Evolutionary conservation across 2,329 filamentous ascomycete genomes (phyloP), one percentile per base, ranked within the genome.

Genomic region (Colletotrichum neosansevieriae): DNA sequence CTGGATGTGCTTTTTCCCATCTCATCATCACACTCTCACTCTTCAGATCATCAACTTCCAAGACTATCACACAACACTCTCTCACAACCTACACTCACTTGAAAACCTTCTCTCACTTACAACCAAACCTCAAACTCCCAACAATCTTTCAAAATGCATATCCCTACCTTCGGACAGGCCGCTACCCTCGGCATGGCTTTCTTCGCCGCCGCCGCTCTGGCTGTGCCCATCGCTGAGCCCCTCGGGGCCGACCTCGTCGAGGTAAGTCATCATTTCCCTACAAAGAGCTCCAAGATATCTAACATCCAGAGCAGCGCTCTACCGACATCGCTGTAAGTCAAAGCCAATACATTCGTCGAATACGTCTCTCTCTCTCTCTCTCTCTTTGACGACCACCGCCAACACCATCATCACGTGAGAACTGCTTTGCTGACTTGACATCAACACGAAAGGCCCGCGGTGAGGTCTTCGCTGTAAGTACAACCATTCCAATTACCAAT

Each of bases 151-250:
- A 67, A 67, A 17, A 67, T 67, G 64, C 64, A 64, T 45, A 44
- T 58, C 21, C 60, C 60, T 42, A 67, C 60, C 11, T 53, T 67
- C 21, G 64, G 59, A 38, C 64, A 67, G 21, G 51, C 64, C 57
- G 64, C 64, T 60, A 67, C 64, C 38, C 24, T 64, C 3, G 64
- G 64, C 45, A 64, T 67, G 45, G 64, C 60, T 40, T 67, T 67
- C 64, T 58, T 67, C 53, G 38, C 64, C n/a, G 60, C n/a, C 11
- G 53, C 60, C n/a, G 38, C 60, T 3, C 13, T 49, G 53, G 60
- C 64, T 63, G n/a, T 21, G 1, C 64, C 64, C 45, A 12, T 67
- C 3, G 38, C 60, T n/a, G 64, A 51, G 60, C 60, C 59, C 6
- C 29, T 45, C 1, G 38, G 54, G 45, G 32, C 64, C 32, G 64